These are phyloP conservation scores for Bisporella sp. DNA, from an alignment of 2,329 filamentous ascomycete genomes.

Conservation along the genomic window DNA sequence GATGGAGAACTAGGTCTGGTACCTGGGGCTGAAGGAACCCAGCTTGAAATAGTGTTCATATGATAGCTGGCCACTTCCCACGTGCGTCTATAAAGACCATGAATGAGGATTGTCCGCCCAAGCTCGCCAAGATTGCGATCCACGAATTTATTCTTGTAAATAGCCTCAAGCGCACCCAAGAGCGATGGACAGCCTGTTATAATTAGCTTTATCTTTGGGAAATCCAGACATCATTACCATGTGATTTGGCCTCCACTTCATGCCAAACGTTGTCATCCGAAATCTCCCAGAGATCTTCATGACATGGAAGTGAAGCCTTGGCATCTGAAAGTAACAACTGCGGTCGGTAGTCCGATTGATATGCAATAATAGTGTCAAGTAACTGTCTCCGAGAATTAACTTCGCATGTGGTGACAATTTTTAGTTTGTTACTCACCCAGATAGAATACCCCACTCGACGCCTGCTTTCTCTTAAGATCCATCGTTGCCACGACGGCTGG, in stretches of 20 bases:
- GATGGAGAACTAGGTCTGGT: neutral
- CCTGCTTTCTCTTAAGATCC: conserved; percentile 25
- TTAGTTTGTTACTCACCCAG: conserved; percentile 28
- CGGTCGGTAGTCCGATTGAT: conserved; percentile 28
- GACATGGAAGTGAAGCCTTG: conserved; percentile 30
- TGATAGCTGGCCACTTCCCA: conserved; percentile 41
- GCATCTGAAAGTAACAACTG: conserved; percentile 32
- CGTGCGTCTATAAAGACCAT: conserved; percentile 40
- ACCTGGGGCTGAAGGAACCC: conserved; percentile 32
- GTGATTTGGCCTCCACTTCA: conserved; percentile 8
- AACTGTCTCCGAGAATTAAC: conserved; percentile 21
- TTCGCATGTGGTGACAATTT: neutral
- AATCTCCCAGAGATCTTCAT: conserved; percentile 33
- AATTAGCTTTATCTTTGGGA: neutral
- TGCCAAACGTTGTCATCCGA: conserved; percentile 26
- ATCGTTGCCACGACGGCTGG: no score
- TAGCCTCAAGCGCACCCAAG: conserved; percentile 36
- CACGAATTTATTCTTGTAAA: conserved; percentile 37
- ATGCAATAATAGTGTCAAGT: conserved; percentile 32
- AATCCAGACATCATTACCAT: conserved; percentile 2
- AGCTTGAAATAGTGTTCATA: conserved; percentile 36
- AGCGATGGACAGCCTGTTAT: conserved; percentile 30
- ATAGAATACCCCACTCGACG: conserved; percentile 31
- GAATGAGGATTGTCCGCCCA: conserved; percentile 38
- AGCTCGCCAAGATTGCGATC: conserved; percentile 36